Evolutionary conservation across 495 filamentous ascomycete genomes (phyloP).

Genomic region (Amphirosellinia nigrospora): DNA sequence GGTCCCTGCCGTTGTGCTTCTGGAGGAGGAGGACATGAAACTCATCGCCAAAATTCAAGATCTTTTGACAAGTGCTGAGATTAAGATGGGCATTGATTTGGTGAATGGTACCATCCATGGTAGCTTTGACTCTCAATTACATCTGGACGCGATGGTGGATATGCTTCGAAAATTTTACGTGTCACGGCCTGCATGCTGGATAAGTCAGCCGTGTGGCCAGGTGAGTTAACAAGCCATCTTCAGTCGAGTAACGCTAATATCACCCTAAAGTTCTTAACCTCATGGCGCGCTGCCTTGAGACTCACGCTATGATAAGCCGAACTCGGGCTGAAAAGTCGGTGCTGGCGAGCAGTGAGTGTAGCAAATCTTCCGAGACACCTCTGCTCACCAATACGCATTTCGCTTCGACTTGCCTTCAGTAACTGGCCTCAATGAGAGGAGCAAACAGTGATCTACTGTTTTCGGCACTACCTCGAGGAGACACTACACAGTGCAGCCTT

Average conservation of each 20-base stretch:
- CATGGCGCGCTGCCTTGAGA: slow-evolving; percentile 85
- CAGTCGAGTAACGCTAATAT: slow-evolving; percentile 7
- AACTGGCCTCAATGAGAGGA: not conserved
- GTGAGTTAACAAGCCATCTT: slow-evolving; percentile 55
- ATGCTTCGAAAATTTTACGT: slow-evolving; percentile 83
- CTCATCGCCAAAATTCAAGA: slow-evolving; percentile 84
- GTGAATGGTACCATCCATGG: slow-evolving; percentile 50
- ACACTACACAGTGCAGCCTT: not conserved
- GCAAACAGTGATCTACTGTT: not conserved
- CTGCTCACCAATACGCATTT: not conserved
- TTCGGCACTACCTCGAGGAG: not conserved
- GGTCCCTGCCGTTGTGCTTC: slow-evolving; percentile 83
- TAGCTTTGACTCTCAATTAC: slow-evolving; percentile 57
- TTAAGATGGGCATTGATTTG: slow-evolving; percentile 72
- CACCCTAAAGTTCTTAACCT: slow-evolving; percentile 73
- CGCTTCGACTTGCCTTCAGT: slow-evolving; percentile 22
- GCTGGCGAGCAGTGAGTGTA: slow-evolving; percentile 40
- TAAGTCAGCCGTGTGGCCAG: slow-evolving; percentile 89
- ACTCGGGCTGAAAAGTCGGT: slow-evolving; percentile 71
- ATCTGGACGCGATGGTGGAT: slow-evolving; percentile 70
- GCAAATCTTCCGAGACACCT: not conserved
- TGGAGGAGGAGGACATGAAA: slow-evolving; percentile 92
- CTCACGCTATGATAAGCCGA: slow-evolving; percentile 80
- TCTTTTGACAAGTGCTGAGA: slow-evolving; percentile 77
- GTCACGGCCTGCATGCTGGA: slow-evolving; percentile 90